Base-by-base conservation (phyloP, 305 asterid genomes). In the Petunia hybrid region DNA sequence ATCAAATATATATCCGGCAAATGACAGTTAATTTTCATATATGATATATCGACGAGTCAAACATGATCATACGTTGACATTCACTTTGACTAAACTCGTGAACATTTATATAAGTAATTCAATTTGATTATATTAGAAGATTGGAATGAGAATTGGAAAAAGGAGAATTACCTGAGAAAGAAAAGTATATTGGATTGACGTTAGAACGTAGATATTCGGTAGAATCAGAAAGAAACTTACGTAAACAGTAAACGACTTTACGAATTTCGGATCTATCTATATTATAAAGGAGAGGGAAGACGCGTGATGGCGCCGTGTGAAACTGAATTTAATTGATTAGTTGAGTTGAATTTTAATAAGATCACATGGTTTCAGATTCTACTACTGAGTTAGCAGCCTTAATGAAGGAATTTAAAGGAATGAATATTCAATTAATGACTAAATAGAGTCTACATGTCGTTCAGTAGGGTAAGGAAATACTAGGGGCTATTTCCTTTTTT, bases 261-360 rank as follows among this genome's bases (percentile, higher is more conserved):
- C 41, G 45, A 36, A 73, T 5, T 73, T 73, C 35, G 62, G 78
- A 73, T 73, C 62, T 51, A 35, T 51, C 22, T 45, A 46, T 46
- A 6, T 46, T 45, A 45, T 45, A 4, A 45, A 22, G 56, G 9
- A 16, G 56, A 43, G 76, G 56, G 8, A 12, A 71, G 59, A 73
- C 63, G 63, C 63, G 78, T 73, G 77, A 31, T 71, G 77, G 77
- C 61, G 43, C 45, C 77, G 77, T 10, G 61, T 31, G 61, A 22
- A 43, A 71, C 3, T 31, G 62, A 12, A 46, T 9, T 22, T 51
- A 51, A 48, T 71, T 73, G 60, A 73, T 62, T 41, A 43, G 46
- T 7, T 48, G 35, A 6, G 7, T 35, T 48, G 62, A 35, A 73
- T 6, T 35, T 48, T 46, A 61, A 22, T 35, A 31, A 5, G 12